phyloP scores from a whole-genome alignment of 352 stramenopile species.

The Thalassiosira ordinaria region DNA sequence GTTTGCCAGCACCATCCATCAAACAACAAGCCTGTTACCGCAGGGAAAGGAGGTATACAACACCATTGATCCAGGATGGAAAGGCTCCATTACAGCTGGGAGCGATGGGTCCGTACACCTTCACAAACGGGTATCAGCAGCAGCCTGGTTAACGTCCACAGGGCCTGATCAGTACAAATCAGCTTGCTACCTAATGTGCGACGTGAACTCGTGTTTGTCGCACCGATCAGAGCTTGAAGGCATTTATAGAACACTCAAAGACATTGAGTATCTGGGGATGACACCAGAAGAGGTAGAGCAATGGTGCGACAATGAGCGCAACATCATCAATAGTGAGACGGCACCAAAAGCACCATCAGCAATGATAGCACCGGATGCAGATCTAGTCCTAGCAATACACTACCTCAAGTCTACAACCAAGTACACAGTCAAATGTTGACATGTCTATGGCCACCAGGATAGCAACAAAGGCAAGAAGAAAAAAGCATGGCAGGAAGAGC shows the following conservation, averaged over 20 bases:
- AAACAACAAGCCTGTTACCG: no score
- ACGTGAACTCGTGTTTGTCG: background rate
- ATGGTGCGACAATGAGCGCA: conserved; percentile 30
- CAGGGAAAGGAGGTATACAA: background rate
- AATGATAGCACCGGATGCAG: conserved; percentile 7
- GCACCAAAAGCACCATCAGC: no score
- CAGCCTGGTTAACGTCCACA: conserved; percentile 10
- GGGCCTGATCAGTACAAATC: background rate
- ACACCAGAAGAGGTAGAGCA: background rate
- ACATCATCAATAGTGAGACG: background rate
- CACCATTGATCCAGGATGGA: background rate
- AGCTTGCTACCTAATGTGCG: background rate
- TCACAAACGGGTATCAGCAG: background rate
- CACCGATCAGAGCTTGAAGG: conserved; percentile 24
- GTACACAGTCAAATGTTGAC: background rate
- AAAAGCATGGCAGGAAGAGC: background rate
- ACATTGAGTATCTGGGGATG: background rate
- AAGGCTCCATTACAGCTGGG: background rate
- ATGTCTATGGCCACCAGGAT: conserved; percentile 10
- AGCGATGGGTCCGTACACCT: conserved; percentile 8
- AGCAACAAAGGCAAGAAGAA: background rate
- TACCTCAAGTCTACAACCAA: background rate
- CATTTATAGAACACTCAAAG: conserved; percentile 4
- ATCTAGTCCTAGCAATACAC: conserved; percentile 33
- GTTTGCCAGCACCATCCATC: background rate